Base-by-base conservation (phyloP, 192 early-diverging fungal genomes). In the Diversispora epigaea region DNA sequence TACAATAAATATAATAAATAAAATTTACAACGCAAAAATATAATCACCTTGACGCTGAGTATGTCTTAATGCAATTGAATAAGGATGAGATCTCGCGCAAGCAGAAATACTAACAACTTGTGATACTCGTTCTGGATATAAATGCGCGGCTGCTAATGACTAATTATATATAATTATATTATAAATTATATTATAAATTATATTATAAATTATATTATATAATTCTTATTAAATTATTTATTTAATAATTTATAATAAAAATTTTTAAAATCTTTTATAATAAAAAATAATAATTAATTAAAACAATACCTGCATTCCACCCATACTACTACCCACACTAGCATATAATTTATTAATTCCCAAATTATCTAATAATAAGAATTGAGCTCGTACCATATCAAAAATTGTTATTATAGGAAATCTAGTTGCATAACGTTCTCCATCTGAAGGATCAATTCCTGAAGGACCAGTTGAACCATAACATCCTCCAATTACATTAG, bases 361-460 rank as follows among this genome's bases (percentile, higher is more conserved):
- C 78, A 98, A 79, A 19, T 76, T 52, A 77, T 96, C 93, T 32
- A 98, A 76, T 78, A 98, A 80, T 61, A 86, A 78, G 76, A 97
- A 95, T 79, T 96, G 96, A n/a, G 95, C 94, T 21, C 92, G 84
- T n/a, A 96, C 91, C 91, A 98, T 98, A 77, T 99, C 97, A 85
- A 90, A 93, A 32, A 99, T 87, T 8, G 97, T 95, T 39, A 97
- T 70, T 57, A 98, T 85, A 46, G 96, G 96, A 79, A 98, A 98
- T 41, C 89, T 81, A 4, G 94, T 95, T 3, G 90, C 96, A 80
- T 96, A 99, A 7, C 90, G 89, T 73, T 88, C 80, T 7, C 84
- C 83, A 82, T 92, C 80, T 52, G 82, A 83, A 19, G 94, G 93
- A 73, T 97, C 92, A 44, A 96, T 83, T 1, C 90, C 91, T 6